Evolutionary conservation across 73 alveolate genomes (phyloP).

Genomic region (Paramecium biaurelia): DNA sequence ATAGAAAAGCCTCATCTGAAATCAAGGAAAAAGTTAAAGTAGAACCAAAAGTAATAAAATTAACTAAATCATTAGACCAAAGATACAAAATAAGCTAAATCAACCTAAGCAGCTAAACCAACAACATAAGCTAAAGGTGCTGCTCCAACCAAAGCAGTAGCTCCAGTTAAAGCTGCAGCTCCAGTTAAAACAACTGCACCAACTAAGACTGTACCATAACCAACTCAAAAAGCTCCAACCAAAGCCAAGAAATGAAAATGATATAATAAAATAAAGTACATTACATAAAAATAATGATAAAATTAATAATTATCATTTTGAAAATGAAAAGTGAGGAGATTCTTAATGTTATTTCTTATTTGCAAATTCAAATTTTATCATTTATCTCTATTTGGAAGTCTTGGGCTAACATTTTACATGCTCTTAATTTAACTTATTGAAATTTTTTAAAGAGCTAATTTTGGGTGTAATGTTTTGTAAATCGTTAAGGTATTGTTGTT

Average conservation of each 20-base stretch:
- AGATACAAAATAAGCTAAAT: neutral
- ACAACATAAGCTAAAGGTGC: neutral
- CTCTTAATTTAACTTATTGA: neutral
- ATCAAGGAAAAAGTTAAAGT: neutral
- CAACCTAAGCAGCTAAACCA: neutral
- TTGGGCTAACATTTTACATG: neutral
- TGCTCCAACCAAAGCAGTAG: neutral
- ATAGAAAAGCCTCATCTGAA: slow-evolving; percentile 48
- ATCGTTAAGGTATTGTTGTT: neutral
- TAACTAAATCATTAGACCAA: neutral
- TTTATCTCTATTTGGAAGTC: neutral
- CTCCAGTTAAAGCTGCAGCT: neutral
- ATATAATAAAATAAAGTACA: neutral
- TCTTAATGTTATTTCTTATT: neutral
- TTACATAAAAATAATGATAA: neutral
- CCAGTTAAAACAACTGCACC: neutral
- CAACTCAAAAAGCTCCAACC: neutral
- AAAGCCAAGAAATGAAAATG: slow-evolving; percentile 17
- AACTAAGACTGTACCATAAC: neutral
- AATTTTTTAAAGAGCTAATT: neutral
- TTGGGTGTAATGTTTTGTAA: neutral
- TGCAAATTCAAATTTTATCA: neutral
- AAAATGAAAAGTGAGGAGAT: neutral
- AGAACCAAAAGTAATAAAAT: neutral
- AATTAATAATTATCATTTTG: neutral